A percentile compares a stretch with the other conserved stretches of the same genome.
These are phyloP conservation scores for Saccharomycopsis schoenii DNA, from an alignment of 805 yeast genomes.

Conservation along the genomic window DNA sequence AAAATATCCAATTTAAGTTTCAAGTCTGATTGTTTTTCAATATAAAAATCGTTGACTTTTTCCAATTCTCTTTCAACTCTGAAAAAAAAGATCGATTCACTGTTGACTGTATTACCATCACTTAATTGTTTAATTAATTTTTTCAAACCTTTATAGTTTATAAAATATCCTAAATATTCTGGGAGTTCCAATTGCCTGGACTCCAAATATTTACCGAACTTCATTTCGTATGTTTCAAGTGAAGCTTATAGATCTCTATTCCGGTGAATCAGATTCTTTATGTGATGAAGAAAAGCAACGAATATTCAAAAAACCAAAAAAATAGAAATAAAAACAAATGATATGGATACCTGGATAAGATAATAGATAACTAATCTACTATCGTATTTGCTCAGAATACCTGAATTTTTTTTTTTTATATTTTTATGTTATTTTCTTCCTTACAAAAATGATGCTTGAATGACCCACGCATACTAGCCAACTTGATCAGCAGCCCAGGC, in stretches of 20 bases:
- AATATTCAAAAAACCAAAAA: neutral
- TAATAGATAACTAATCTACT: too few relatives aligned
- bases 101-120: constrained; percentile 25
- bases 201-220: constrained; percentile 92
- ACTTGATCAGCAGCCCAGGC: too few relatives aligned
- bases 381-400: too few relatives aligned
- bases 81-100: constrained; percentile 74
- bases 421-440: too few relatives aligned
- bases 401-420: too few relatives aligned
- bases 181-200: constrained; percentile 91
- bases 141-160: constrained; percentile 88
- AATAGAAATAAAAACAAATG: too few relatives aligned
- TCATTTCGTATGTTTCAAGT: constrained; percentile 34
- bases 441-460: too few relatives aligned
- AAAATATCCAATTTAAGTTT: constrained; percentile 70
- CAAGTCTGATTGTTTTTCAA: constrained; percentile 84
- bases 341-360: too few relatives aligned
- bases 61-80: constrained; percentile 89
- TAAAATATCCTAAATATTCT: constrained; percentile 88
- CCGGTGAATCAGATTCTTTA: too few relatives aligned
- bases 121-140: constrained; percentile 82
- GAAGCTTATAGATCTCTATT: too few relatives aligned
- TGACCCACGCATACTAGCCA: too few relatives aligned
- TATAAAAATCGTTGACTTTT: constrained; percentile 85
- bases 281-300: too few relatives aligned